Evolutionary conservation across 2,329 filamentous ascomycete genomes (phyloP).

Genomic region (Ascochyta lentis): DNA sequence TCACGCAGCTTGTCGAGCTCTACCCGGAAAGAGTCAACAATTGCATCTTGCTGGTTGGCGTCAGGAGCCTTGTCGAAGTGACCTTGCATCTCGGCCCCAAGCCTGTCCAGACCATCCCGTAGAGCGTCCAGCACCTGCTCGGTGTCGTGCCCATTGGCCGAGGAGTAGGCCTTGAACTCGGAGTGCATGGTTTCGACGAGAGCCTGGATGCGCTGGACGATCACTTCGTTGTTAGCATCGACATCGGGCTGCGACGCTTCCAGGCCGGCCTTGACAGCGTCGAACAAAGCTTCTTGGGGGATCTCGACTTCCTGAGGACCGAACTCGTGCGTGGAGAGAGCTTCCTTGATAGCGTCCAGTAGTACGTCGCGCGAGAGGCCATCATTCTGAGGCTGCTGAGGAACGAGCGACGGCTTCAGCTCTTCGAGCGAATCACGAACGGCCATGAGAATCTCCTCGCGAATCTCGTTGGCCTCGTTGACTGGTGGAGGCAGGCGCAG

Average conservation of each 20-base stretch:
- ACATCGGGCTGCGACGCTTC: constrained; percentile 61
- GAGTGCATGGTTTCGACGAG: constrained; percentile 67
- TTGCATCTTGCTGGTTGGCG: constrained; percentile 75
- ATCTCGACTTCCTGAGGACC: constrained; percentile 55
- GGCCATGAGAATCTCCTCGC: constrained; percentile 82
- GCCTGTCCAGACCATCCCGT: constrained; percentile 82
- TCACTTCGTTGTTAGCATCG: constrained; percentile 63
- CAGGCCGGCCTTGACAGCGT: constrained; percentile 63
- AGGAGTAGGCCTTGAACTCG: constrained; percentile 79
- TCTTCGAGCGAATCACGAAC: constrained; percentile 88
- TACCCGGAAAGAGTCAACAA: constrained; percentile 71
- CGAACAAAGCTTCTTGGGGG: constrained; percentile 61
- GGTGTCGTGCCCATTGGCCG: constrained; percentile 79
- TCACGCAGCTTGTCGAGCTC: constrained; percentile 70
- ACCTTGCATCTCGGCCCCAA: constrained; percentile 79
- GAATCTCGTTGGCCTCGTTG: constrained; percentile 71
- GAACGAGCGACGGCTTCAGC: constrained; percentile 63
- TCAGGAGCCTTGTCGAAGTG: constrained; percentile 79
- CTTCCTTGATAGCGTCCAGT: constrained; percentile 65
- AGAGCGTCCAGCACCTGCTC: constrained; percentile 89
- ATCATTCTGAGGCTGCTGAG: constrained; percentile 51
- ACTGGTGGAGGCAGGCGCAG: constrained; percentile 78
- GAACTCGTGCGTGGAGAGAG: constrained; percentile 57
- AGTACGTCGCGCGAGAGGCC: constrained; percentile 62
- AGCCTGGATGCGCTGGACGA: constrained; percentile 65